Base-by-base conservation (phyloP, 2,329 filamentous ascomycete genomes). In the Alternaria arborescens region DNA sequence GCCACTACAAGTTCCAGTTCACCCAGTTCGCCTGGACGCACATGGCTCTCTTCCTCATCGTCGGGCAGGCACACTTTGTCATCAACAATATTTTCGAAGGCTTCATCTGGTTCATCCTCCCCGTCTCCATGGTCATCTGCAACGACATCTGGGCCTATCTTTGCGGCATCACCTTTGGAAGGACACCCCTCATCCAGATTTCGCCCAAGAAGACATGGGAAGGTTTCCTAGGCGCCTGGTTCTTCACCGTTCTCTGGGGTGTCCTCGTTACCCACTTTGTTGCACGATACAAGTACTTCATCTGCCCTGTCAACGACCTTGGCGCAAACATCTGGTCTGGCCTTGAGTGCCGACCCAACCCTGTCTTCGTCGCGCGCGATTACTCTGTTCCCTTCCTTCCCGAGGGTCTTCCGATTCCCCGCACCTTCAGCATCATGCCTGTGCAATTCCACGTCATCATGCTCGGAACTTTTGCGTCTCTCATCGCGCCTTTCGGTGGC, bases 61-160 rank as follows among this genome's bases (percentile, higher is more conserved):
- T 98, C 40, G 94, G 97, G 6, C 94, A 99, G 80, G 94, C 95
- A 14, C 95, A 99, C 79, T 99, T 99, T 79, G 93, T 98, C 82
- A 98, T 99, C 92, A 99, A 99, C 86, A 99, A 99, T 81, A 91
- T 99, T 68, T 96, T 99, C 72, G 95, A 99, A 82, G 95, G 95
- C 82, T 93, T 99, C 91, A 97, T 99, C 78, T 99, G 95, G 95
- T 98, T 99, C 85, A 97, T 98, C 86, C 82, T 99, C 44, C 95
- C 95, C 8, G 94, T 93, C 8, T 90, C 93, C 54, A 87, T 99
- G 71, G 95, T 99, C 78, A 97, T 99, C 77, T 97, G 92, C 66
- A 99, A 99, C 80, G 95, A 99, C 77, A 99, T 99, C 67, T 98
- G 96, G 74, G 95, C 95, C 72, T 99, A 99, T 78, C 89, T 99